Evolutionary conservation across 2,329 filamentous ascomycete genomes (phyloP).

Genomic region (Claviceps spartinae): DNA sequence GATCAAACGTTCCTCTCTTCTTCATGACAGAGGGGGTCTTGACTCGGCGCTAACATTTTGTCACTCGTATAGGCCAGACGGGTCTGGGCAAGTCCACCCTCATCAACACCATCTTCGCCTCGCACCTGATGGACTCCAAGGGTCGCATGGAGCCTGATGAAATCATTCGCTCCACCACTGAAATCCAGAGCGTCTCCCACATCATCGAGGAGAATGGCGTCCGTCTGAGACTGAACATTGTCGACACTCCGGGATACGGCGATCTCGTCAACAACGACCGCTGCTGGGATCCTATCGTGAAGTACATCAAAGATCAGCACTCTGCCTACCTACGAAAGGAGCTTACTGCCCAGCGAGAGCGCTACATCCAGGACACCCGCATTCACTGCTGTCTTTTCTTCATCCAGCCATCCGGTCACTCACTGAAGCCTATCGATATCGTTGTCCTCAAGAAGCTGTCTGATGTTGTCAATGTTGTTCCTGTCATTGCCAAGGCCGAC

Average conservation of each 20-base stretch:
- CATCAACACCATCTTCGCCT: conserved; percentile 99
- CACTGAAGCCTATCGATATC: conserved; percentile 97
- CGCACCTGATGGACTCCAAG: conserved; percentile 98
- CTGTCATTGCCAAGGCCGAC: conserved; percentile 97
- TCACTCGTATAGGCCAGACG: conserved; percentile 62
- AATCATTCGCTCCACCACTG: conserved; percentile 85
- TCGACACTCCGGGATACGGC: conserved; percentile 95
- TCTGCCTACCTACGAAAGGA: conserved; percentile 98
- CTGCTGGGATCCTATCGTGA: conserved; percentile 99
- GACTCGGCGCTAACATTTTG: conserved; percentile 8
- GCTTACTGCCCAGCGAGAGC: conserved; percentile 95
- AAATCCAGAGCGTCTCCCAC: conserved; percentile 96
- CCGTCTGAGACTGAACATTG: conserved; percentile 92
- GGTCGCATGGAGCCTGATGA: conserved; percentile 87
- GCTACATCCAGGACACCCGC: conserved; percentile 97
- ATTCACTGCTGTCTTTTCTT: conserved; percentile 99
- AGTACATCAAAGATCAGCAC: conserved; percentile 99
- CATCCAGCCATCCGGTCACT: conserved; percentile 96
- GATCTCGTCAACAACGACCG: conserved; percentile 99
- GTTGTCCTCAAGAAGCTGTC: conserved; percentile 99
- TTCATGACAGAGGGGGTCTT: neutral
- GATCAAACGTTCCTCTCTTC: conserved; percentile 1
- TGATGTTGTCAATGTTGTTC: conserved; percentile 97
- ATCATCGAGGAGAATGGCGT: conserved; percentile 99
- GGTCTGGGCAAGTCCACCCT: conserved; percentile 97